Base-by-base conservation (phyloP, 2,329 filamentous ascomycete species). In the Paracoccidioides lutzii region DNA sequence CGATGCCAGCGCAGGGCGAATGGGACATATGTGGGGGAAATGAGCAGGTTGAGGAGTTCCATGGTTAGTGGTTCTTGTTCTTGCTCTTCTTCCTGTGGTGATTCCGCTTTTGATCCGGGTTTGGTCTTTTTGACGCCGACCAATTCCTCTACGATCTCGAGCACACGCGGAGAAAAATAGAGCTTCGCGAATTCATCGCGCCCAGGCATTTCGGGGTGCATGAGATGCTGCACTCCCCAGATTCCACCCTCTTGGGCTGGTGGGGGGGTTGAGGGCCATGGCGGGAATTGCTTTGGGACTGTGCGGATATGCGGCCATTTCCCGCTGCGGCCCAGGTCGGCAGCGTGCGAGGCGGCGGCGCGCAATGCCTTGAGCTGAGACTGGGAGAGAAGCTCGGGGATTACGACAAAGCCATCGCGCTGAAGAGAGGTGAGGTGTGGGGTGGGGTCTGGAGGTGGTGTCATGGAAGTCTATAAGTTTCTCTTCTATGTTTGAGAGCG, bases 211-310 rank as follows among this genome's bases (percentile, higher is more conserved):
- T 77, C 74, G 0, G 88, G 88, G 69, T 90, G 84, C 64, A 95
- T 76, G 4, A 95, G 78, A 69, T 90, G 87, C 75, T 95, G 89
- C 2, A 94, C 85, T 60, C 88, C 89, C 90, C 89, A 95, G 69
- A 95, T 94, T 22, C 88, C 88, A 53, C 77, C 71, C 52, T 75
- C 69, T 0, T 66, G 67, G 41, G 69, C 68, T 1, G 73, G 71
- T 0, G 76, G 73, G 1, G 77, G 73, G 52, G 76, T 75, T n/a
- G 75, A 76, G 4, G 79, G 75, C 89, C 89, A 95, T 0, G 90
- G 90, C 0, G 89, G 90, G 73, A 95, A 95, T 71, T 95, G 89
- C 71, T 94, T 94, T 54, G 87, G 87, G 2, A 93, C 80, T 0
- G 87, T 91, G 60, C 89, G 85, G 65, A 94, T 83, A 71, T 86